These are phyloP conservation scores for Alnus glutinosa DNA, from an alignment of 306 rosid genomes.

Conservation along the genomic window DNA sequence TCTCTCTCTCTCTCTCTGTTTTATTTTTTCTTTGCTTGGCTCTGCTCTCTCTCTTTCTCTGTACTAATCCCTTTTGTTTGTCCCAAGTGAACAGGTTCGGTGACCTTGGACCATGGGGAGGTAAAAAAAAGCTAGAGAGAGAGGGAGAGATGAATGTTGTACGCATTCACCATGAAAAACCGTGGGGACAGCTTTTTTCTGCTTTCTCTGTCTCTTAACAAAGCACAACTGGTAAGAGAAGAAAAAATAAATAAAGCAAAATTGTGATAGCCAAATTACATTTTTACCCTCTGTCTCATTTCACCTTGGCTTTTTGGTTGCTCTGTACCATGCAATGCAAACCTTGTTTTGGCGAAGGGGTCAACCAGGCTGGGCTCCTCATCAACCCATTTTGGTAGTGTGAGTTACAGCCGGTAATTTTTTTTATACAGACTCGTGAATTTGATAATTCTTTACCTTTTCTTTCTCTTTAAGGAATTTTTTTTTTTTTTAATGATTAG, in stretches of 20 bases:
- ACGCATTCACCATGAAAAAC: slow-evolving; percentile 32
- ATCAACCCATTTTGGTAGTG: too few species aligned
- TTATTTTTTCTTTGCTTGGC: neutral
- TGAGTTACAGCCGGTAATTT: too few species aligned
- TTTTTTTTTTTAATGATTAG: too few species aligned
- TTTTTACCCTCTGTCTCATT: slow-evolving; percentile 31
- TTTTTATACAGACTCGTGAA: too few species aligned
- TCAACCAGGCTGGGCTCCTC: neutral
- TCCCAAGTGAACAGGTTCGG: slow-evolving; percentile 39
- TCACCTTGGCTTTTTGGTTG: neutral
- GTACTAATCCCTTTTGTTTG: slow-evolving; percentile 16
- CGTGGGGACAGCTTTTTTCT: slow-evolving; percentile 51
- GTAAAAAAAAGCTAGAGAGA: slow-evolving; percentile 6
- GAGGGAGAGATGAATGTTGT: slow-evolving; percentile 8
- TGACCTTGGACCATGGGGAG: slow-evolving; percentile 25
- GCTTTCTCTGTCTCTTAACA: slow-evolving; percentile 31
- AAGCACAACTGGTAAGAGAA: slow-evolving; percentile 11
- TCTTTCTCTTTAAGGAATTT: too few species aligned
- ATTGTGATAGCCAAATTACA: neutral
- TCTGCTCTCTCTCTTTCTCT: slow-evolving; percentile 15
- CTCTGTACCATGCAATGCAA: neutral
- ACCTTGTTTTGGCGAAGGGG: neutral
- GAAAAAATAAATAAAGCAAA: neutral
- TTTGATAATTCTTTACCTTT: too few species aligned
- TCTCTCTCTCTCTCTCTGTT: slow-evolving; percentile 3